Conservation (phyloP, 2,329 filamentous ascomycete species). For the Dothideomycetes sp. region DNA sequence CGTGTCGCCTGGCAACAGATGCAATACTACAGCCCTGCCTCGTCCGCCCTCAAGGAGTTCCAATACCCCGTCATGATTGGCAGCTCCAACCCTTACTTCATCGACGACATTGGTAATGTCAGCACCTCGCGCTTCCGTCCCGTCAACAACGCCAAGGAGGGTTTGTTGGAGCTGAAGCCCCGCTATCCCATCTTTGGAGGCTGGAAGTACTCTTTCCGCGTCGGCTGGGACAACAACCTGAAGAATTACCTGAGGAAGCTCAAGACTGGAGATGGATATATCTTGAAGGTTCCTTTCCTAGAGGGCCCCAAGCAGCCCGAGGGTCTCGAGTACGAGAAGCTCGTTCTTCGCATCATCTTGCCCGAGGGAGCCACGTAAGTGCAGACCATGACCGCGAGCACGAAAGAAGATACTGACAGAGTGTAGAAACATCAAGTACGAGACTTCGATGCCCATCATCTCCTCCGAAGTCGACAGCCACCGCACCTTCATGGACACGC, state of each 20-base stretch:
- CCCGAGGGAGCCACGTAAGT: conserved; percentile 82
- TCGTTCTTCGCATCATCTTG: conserved; percentile 71
- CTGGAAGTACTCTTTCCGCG: conserved; percentile 95
- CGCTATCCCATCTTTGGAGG: conserved; percentile 94
- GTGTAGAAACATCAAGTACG: conserved; percentile 65
- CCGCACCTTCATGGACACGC: conserved; percentile 86
- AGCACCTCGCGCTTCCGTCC: conserved; percentile 78
- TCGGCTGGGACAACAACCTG: conserved; percentile 89
- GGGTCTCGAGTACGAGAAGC: conserved; percentile 73
- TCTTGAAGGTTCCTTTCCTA: conserved; percentile 84
- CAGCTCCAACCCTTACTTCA: conserved; percentile 83
- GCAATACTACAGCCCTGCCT: conserved; percentile 62
- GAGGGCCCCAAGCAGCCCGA: conserved; percentile 82
- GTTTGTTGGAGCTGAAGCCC: conserved; percentile 81
- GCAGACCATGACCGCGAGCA: neutral
- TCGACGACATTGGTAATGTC: conserved; percentile 92
- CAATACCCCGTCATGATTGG: conserved; percentile 69
- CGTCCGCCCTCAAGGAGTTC: conserved; percentile 70
- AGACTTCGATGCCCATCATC: conserved; percentile 61
- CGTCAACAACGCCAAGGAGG: conserved; percentile 44
- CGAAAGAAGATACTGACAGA: conserved; percentile 13
- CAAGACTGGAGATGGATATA: conserved; percentile 57
- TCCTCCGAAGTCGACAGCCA: conserved; percentile 53
- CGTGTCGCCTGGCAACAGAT: conserved; percentile 36
- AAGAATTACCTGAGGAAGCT: conserved; percentile 60